Percentiles rank a stretch among this genome's conserved stretches.
Evolutionary conservation across 192 early-diverging fungal genomes (phyloP).

Genomic region (Entophlyctis helioformis): DNA sequence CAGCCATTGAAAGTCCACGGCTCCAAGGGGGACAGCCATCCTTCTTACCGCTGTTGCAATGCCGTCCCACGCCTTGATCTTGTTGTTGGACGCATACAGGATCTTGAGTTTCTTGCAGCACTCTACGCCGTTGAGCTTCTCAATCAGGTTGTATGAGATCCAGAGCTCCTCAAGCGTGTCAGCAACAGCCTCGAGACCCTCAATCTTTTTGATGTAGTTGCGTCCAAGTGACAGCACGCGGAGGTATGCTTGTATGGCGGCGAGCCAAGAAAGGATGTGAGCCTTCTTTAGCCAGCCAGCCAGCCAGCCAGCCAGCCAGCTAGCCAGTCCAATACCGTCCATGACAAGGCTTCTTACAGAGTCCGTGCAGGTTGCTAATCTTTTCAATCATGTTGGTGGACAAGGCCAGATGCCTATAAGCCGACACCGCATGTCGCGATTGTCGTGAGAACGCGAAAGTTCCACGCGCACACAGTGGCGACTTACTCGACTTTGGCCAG

Average conservation of each 20-base stretch:
- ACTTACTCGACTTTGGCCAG: conserved; percentile 28
- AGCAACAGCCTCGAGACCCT: conserved; percentile 40
- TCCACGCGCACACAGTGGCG: too few relatives aligned
- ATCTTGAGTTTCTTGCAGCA: conserved; percentile 49
- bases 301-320: too few relatives aligned
- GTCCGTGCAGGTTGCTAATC: conserved; percentile 31
- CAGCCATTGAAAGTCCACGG: background rate
- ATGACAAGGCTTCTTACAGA: conserved; percentile 12
- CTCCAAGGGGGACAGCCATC: background rate
- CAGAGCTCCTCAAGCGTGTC: conserved; percentile 48
- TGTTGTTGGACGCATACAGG: conserved; percentile 44
- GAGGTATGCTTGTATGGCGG: conserved; percentile 9
- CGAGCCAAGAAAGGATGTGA: background rate
- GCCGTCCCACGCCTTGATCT: conserved; percentile 42
- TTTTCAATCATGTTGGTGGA: conserved; percentile 45
- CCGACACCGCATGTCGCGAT: too few relatives aligned
- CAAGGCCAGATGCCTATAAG: conserved; percentile 28
- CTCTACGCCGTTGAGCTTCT: conserved; percentile 40
- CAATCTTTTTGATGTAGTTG: conserved; percentile 44
- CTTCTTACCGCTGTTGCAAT: conserved; percentile 25
- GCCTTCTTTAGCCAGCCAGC: background rate
- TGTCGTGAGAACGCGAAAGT: background rate
- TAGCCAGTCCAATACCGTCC: too few relatives aligned
- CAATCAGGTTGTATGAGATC: conserved; percentile 42
- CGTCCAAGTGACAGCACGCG: conserved; percentile 38